phyloP scores from a whole-genome alignment of 2,329 filamentous ascomycete species.

The Orbilia javanica region DNA sequence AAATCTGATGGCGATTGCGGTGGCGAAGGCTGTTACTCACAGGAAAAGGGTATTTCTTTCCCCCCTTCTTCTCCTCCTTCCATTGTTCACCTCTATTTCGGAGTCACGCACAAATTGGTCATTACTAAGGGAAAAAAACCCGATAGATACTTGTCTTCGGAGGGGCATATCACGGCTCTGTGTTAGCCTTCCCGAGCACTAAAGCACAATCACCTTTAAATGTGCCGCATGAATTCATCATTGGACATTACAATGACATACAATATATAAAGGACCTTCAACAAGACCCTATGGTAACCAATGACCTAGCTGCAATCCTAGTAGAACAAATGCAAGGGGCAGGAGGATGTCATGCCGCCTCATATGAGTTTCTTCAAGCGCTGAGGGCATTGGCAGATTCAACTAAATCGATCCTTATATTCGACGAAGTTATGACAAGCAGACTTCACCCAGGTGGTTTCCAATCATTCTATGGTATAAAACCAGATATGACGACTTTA shows the following conservation, averaged over 20 bases:
- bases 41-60: conserved; percentile 41
- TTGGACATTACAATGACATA: conserved; percentile 74
- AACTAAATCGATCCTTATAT: conserved; percentile 72
- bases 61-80: too few species aligned
- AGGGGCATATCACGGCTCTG: conserved; percentile 71
- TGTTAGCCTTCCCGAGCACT: conserved; percentile 67
- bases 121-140: conserved; percentile 59
- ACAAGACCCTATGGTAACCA: conserved; percentile 61
- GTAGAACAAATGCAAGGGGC: conserved; percentile 77
- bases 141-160: conserved; percentile 68
- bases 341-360: conserved; percentile 72
- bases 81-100: too few species aligned
- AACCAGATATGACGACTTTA: conserved; percentile 74
- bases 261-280: conserved; percentile 67
- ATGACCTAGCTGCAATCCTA: conserved; percentile 73
- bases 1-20: conserved; percentile 72
- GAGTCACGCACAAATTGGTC: not conserved
- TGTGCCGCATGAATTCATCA: conserved; percentile 72
- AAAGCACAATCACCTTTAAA: conserved; percentile 66
- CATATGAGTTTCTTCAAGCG: conserved; percentile 69
- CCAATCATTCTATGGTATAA: conserved; percentile 66
- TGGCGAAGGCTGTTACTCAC: conserved; percentile 68
- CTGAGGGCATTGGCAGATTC: conserved; percentile 66
- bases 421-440: conserved; percentile 80
- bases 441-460: conserved; percentile 71